Conservation (phyloP, 108 stramenopile species). For the Cyclotella choctawhatcheeana region DNA sequence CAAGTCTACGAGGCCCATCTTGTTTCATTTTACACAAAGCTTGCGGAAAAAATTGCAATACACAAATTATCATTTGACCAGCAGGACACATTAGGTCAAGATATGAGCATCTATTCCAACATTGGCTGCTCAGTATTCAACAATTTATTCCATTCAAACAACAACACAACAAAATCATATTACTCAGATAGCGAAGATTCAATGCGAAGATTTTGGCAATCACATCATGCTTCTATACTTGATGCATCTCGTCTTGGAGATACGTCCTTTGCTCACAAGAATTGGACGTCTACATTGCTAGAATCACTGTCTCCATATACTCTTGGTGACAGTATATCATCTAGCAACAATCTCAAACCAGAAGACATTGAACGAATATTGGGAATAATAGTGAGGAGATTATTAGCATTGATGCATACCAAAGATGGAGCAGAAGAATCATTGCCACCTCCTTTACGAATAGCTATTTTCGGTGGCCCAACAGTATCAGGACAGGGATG, state of each 20-base stretch:
- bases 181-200: slow-evolving; percentile 5
- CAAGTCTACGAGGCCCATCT: slow-evolving; percentile 18
- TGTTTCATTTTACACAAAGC: slow-evolving; percentile 30
- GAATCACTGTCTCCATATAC: slow-evolving; percentile 40
- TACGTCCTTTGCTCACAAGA: slow-evolving; percentile 31
- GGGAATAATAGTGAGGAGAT: slow-evolving; percentile 37
- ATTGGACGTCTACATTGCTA: slow-evolving; percentile 34
- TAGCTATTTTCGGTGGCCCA: slow-evolving; percentile 54
- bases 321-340: slow-evolving; percentile 24
- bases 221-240: slow-evolving; percentile 42
- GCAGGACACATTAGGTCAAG: slow-evolving; percentile 34
- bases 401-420: slow-evolving; percentile 38
- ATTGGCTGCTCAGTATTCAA: slow-evolving; percentile 42
- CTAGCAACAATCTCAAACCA: background rate
- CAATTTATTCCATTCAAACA: slow-evolving; percentile 13
- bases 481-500: slow-evolving; percentile 49
- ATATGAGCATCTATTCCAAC: slow-evolving; percentile 37
- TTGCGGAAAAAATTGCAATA: slow-evolving; percentile 20
- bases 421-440: slow-evolving; percentile 5
- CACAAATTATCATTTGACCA: slow-evolving; percentile 22
- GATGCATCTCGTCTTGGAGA: slow-evolving; percentile 49
- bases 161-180: slow-evolving; percentile 17
- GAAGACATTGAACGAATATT: slow-evolving; percentile 36
- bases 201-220: slow-evolving; percentile 46
- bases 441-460: slow-evolving; percentile 48